phyloP scores from a whole-genome alignment of 139 green algal genomes.

The Gonium pectorale region DNA sequence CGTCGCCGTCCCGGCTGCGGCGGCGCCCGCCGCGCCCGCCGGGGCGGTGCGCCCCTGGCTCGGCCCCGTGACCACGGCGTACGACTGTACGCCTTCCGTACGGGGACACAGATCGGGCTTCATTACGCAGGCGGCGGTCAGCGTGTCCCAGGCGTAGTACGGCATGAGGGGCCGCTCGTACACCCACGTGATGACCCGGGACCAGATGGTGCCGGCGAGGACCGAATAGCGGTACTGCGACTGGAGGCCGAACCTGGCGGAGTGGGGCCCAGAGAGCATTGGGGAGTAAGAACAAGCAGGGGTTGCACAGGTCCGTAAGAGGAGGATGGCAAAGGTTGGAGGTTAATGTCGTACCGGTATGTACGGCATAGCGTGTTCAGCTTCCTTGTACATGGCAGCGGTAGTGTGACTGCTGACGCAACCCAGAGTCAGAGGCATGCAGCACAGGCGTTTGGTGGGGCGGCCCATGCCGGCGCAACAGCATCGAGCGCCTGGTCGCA shows the following conservation, averaged over 20 bases:
- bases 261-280: too few species aligned
- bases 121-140: constrained; percentile 31
- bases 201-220: constrained; percentile 41
- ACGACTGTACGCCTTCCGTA: background rate
- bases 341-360: too few species aligned
- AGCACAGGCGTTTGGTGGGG: too few species aligned
- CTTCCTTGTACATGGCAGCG: too few species aligned
- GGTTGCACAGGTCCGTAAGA: too few species aligned
- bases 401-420: too few species aligned
- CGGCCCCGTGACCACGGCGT: constrained; percentile 22
- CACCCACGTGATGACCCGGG: constrained; percentile 36
- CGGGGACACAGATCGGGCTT: background rate
- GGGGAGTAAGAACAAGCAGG: too few species aligned
- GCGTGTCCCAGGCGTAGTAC: constrained; percentile 46
- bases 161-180: constrained; percentile 13
- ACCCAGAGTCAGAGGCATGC: too few species aligned
- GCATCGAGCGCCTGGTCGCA: too few species aligned
- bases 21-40: background rate
- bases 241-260: constrained; percentile 44
- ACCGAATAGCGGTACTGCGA: constrained; percentile 16
- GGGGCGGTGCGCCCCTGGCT: constrained; percentile 40
- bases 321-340: too few species aligned
- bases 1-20: background rate
- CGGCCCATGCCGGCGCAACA: too few species aligned
- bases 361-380: too few species aligned